Conservation (phyloP, 345 rosid genomes). For the Atalantia buxifolia region DNA sequence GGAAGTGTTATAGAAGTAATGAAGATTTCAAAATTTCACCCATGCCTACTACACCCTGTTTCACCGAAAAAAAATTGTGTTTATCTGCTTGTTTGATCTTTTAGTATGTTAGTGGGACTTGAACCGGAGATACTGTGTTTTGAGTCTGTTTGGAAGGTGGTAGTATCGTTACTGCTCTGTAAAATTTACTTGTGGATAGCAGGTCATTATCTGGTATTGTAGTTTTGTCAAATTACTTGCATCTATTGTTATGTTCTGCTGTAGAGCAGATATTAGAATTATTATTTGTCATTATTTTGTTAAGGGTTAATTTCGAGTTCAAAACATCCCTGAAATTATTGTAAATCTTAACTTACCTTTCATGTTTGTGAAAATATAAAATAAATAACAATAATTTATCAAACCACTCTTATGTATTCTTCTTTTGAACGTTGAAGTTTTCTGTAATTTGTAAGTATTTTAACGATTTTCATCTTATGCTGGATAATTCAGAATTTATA, state of each 20-base stretch:
- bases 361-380: too few species aligned
- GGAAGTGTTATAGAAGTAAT: conserved; percentile 1
- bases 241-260: background rate
- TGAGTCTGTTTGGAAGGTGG: conserved; percentile 34
- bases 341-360: too few species aligned
- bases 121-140: conserved; percentile 27
- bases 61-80: conserved; percentile 8
- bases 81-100: conserved; percentile 15
- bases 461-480: too few species aligned
- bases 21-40: conserved; percentile 6
- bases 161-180: conserved; percentile 29
- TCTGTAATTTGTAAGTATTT: too few species aligned
- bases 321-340: too few species aligned
- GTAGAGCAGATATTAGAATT: background rate
- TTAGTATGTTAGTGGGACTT: conserved; percentile 20
- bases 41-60: background rate
- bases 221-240: conserved; percentile 18
- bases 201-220: conserved; percentile 16
- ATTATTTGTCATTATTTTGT: background rate
- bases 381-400: too few species aligned
- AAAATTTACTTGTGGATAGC: conserved; percentile 31
- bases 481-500: too few species aligned
- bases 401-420: too few species aligned
- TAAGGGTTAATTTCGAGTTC: too few species aligned
- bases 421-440: too few species aligned